Conservation (phyloP, 306 rosid species). For the Trifolium repens region DNA sequence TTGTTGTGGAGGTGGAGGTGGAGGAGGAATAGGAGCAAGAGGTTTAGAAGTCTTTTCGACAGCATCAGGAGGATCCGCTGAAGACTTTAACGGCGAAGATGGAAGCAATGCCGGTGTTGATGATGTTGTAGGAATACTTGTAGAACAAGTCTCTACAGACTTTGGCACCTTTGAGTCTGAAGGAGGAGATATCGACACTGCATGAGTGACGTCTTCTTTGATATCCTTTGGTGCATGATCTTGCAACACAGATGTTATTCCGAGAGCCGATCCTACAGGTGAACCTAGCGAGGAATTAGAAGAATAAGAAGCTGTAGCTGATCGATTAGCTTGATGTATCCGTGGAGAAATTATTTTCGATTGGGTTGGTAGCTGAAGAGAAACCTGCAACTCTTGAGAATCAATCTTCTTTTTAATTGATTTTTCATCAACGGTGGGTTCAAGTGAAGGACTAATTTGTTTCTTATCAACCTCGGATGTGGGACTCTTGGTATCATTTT, state of each 20-base stretch:
- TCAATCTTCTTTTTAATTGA: slow-evolving; percentile 43
- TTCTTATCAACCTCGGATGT: slow-evolving; percentile 34
- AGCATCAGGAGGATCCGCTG: slow-evolving; percentile 38
- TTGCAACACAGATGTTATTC: slow-evolving; percentile 84
- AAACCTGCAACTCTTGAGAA: slow-evolving; percentile 56
- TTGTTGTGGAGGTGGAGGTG: slow-evolving; percentile 36
- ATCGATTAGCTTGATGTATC: slow-evolving; percentile 56
- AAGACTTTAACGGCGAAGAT: slow-evolving; percentile 45
- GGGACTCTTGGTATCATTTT: slow-evolving; percentile 38
- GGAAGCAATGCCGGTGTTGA: slow-evolving; percentile 38
- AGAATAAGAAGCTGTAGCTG: slow-evolving; percentile 60
- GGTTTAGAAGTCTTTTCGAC: slow-evolving; percentile 39
- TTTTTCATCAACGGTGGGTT: slow-evolving; percentile 18
- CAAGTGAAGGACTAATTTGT: slow-evolving; percentile 34
- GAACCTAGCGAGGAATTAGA: slow-evolving; percentile 68
- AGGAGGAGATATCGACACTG: slow-evolving; percentile 46
- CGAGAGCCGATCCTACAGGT: slow-evolving; percentile 71
- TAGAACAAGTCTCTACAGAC: slow-evolving; percentile 45
- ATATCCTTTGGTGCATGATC: slow-evolving; percentile 60
- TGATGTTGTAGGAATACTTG: slow-evolving; percentile 43
- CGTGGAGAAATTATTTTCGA: slow-evolving; percentile 76
- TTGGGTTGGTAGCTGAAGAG: slow-evolving; percentile 61
- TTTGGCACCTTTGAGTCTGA: slow-evolving; percentile 48
- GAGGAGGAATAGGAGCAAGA: slow-evolving; percentile 30
- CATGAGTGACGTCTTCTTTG: slow-evolving; percentile 53